Percentiles rank a stretch among this genome's conserved stretches.
phyloP scores from a whole-genome alignment of 306 rosid genomes.

The Acacia melanoxylon region DNA sequence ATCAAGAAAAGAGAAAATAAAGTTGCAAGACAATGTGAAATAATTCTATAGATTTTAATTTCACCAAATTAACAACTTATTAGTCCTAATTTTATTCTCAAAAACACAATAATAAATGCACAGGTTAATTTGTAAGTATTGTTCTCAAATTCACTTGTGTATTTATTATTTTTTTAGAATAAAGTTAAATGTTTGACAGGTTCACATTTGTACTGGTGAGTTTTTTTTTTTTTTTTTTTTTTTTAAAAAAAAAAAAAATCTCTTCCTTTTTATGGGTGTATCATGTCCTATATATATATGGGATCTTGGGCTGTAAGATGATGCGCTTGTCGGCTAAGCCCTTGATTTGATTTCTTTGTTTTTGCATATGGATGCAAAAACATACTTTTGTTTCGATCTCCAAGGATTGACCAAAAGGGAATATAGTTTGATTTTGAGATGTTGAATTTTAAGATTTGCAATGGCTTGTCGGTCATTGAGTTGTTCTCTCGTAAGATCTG shows the following conservation, averaged over 20 bases:
- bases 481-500: background rate
- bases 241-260: too few relatives aligned
- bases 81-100: background rate
- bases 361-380: conserved; percentile 1
- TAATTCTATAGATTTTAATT: conserved; percentile 7
- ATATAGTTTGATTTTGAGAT: background rate
- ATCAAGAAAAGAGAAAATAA: conserved; percentile 32
- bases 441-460: background rate
- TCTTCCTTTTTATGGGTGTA: background rate
- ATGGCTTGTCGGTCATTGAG: background rate
- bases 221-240: background rate
- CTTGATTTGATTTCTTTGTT: conserved; percentile 17
- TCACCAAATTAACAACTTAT: background rate
- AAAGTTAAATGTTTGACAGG: background rate
- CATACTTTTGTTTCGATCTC: background rate
- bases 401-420: conserved; percentile 6
- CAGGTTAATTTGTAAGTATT: background rate
- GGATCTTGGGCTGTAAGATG: conserved; percentile 5
- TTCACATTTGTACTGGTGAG: background rate
- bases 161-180: background rate
- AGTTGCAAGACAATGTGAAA: conserved; percentile 32
- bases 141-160: background rate
- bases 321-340: background rate
- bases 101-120: background rate
- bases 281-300: background rate